Conservation (phyloP, 495 filamentous ascomycete species). For the Penicillium herquei region DNA sequence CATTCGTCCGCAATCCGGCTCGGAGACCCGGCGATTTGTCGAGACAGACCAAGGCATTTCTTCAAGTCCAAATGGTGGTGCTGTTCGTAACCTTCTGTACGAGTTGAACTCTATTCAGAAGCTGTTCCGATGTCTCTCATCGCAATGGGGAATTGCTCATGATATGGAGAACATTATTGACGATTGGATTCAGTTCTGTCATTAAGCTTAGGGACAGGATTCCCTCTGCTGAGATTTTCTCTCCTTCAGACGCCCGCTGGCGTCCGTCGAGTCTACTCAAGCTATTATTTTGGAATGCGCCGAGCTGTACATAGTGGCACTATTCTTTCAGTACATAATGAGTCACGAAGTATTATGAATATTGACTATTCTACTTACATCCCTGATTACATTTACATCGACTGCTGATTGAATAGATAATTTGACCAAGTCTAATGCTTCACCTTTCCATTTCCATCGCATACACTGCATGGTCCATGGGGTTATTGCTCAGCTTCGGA, state of each 20-base stretch:
- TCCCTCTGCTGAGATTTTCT: background rate
- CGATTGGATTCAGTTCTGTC: constrained; percentile 46
- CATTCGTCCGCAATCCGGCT: constrained; percentile 21
- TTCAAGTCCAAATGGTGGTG: constrained; percentile 17
- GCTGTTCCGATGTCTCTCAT: constrained; percentile 45
- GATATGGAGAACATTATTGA: constrained; percentile 50
- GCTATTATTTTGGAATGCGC: background rate
- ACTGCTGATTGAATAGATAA: too few species aligned
- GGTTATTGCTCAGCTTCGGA: too few species aligned
- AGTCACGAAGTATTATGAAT: too few species aligned
- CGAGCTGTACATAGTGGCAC: background rate
- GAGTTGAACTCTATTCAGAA: constrained; percentile 53
- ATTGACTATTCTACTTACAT: too few species aligned
- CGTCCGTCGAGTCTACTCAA: background rate
- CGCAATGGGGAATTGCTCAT: constrained; percentile 50
- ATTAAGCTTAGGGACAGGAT: constrained; percentile 26
- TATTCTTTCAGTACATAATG: too few species aligned
- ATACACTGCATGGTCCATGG: too few species aligned
- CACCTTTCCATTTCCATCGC: too few species aligned
- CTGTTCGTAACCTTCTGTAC: constrained; percentile 43
- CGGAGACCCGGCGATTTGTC: constrained; percentile 39
- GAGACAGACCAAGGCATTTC: constrained; percentile 25
- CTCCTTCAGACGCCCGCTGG: background rate
- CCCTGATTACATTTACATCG: too few species aligned
- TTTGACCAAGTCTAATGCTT: too few species aligned